Evolutionary conservation across 2,329 filamentous ascomycete genomes (phyloP).

Genomic region (Iodosphaeria phyllophila): DNA sequence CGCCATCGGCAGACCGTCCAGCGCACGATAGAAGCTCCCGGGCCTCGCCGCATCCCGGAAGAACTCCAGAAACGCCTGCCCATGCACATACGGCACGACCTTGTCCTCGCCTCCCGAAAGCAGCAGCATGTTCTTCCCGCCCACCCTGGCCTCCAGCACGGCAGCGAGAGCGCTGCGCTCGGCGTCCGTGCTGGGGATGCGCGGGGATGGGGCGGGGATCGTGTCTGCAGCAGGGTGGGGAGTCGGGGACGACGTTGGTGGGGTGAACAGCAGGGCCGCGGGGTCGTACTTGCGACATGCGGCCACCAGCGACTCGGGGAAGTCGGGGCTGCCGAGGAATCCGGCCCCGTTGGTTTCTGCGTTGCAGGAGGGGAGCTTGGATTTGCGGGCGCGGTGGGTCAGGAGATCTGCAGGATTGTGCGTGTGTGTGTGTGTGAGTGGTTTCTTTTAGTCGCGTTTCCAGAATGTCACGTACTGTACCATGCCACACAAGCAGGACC

Average conservation of each 20-base stretch:
- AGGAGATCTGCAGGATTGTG: slow-evolving; percentile 35
- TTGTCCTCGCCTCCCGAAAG: slow-evolving; percentile 50
- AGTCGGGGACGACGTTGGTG: too few relatives aligned
- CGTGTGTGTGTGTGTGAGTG: neutral
- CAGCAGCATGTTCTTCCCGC: slow-evolving; percentile 44
- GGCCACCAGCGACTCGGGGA: slow-evolving; percentile 49
- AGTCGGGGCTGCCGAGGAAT: slow-evolving; percentile 64
- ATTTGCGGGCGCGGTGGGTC: slow-evolving; percentile 55
- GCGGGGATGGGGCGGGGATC: slow-evolving; percentile 22
- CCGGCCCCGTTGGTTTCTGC: slow-evolving; percentile 31
- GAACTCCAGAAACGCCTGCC: slow-evolving; percentile 39
- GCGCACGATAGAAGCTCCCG: too few relatives aligned
- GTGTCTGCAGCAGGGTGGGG: too few relatives aligned
- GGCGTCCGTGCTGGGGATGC: slow-evolving; percentile 10
- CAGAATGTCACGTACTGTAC: too few relatives aligned
- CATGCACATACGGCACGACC: slow-evolving; percentile 49
- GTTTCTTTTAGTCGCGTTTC: neutral
- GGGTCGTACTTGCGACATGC: slow-evolving; percentile 54
- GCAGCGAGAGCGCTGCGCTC: slow-evolving; percentile 24
- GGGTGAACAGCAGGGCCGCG: slow-evolving; percentile 53
- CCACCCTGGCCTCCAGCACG: slow-evolving; percentile 28
- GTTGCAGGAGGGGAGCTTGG: slow-evolving; percentile 44
- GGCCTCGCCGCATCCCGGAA: slow-evolving; percentile 37
- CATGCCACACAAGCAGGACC: too few relatives aligned
- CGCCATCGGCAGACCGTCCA: too few relatives aligned